Base-by-base conservation (phyloP, 345 rosid species). In the Balakata baccata region DNA sequence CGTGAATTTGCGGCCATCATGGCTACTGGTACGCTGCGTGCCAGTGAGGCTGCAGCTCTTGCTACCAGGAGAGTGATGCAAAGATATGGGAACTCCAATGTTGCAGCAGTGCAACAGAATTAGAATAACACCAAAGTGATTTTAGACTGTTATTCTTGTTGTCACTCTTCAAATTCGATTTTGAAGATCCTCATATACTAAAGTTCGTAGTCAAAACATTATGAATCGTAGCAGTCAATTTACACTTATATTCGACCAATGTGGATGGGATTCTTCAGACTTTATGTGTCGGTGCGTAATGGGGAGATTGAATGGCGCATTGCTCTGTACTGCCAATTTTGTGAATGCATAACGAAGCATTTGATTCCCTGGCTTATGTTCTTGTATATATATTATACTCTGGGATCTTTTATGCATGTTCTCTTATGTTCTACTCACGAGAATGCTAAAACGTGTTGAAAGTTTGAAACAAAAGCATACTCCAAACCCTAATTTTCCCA, bases 41-140 rank as follows among this genome's bases (percentile, higher is more conserved):
- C 98, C 29, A 88, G 97, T 60, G 98, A 95, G 79, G 99, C 98
- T 20, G 99, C 99, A 0, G 87, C 99, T 6, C 79, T 91, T 53
- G 99, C 97, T 1, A 85, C 98, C 0, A 89, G 82, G 80, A 89
- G 79, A 85, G 98, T 95, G 37, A 92, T 91, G 99, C 90, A 92
- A 72, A 95, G 91, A 79, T 89, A 92, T 14, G 94, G 96, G 1
- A 83, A 85, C 62, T 34, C 78, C 68, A 86, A 87, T 72, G 83
- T 82, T 56, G 77, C 89, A 1, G 77, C 89, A 1, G 51, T 73
- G 76, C 83, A 77, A 52, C 86, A 75, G 1, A 69, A 77, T 67
- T 85, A 83, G 74, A 63, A 22, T 34, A 46, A n/a, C n/a, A n/a
- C 3, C 29, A 11, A 0, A 45, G 11, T 66, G 11, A 18, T 74